Percentiles rank a stretch among this genome's conserved stretches.
Conservation (phyloP, 768 basidiomycete genomes). For the Pulveroboletus frians region DNA sequence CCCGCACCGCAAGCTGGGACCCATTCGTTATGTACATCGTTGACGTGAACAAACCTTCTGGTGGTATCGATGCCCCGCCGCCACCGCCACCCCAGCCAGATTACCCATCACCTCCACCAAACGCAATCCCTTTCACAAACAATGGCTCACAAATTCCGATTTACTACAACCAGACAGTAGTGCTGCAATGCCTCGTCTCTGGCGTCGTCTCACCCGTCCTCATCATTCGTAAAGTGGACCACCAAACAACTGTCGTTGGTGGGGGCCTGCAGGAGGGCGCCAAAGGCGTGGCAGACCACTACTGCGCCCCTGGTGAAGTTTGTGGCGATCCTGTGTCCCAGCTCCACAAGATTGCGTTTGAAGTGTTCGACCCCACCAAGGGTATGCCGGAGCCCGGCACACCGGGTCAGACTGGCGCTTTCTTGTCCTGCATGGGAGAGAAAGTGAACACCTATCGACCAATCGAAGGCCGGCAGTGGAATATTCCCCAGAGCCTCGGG, state of each 20-base stretch:
- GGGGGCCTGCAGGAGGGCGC: slow-evolving; percentile 86
- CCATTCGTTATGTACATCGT: slow-evolving; percentile 98
- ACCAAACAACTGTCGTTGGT: slow-evolving; percentile 83
- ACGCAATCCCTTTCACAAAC: slow-evolving; percentile 80
- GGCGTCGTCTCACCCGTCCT: slow-evolving; percentile 91
- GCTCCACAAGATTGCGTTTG: slow-evolving; percentile 92
- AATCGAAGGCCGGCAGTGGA: slow-evolving; percentile 79
- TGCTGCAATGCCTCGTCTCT: slow-evolving; percentile 89
- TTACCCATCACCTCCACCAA: slow-evolving; percentile 88
- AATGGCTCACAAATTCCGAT: slow-evolving; percentile 84
- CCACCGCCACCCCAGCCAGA: slow-evolving; percentile 82
- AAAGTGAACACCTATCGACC: slow-evolving; percentile 89
- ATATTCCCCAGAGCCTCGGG: slow-evolving; percentile 38
- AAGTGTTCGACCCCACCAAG: slow-evolving; percentile 74
- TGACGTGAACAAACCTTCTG: slow-evolving; percentile 80
- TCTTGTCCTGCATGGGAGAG: slow-evolving; percentile 88
- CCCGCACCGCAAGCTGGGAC: slow-evolving; percentile 88
- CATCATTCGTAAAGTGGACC: slow-evolving; percentile 91
- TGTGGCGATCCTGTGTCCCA: slow-evolving; percentile 95
- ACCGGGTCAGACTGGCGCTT: slow-evolving; percentile 73
- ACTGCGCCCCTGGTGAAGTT: slow-evolving; percentile 77
- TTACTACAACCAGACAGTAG: slow-evolving; percentile 95
- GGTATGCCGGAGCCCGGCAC: slow-evolving; percentile 70
- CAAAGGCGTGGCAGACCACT: slow-evolving; percentile 79
- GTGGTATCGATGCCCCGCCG: slow-evolving; percentile 70